Evolutionary conservation across 495 filamentous ascomycete genomes (phyloP).

Genomic region (Tuber calosporum): DNA sequence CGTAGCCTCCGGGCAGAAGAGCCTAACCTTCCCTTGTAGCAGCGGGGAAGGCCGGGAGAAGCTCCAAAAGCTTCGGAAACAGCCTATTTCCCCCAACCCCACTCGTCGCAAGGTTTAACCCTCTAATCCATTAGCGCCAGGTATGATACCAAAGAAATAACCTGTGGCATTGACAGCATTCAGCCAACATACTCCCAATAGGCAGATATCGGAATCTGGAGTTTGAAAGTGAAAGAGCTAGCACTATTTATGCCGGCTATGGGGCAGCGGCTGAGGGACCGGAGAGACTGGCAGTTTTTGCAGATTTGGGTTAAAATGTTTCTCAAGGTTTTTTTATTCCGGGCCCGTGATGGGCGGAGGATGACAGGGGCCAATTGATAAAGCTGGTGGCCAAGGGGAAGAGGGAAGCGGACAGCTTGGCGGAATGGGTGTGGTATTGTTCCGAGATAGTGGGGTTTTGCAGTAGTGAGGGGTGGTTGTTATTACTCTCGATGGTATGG

Average conservation of each 20-base stretch:
- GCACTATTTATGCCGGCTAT: slow-evolving; percentile 66
- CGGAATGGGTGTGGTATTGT: slow-evolving; percentile 74
- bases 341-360: slow-evolving; percentile 48
- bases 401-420: slow-evolving; percentile 61
- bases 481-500: background rate
- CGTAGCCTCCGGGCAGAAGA: background rate
- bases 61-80: slow-evolving; percentile 86
- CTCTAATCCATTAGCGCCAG: slow-evolving; percentile 12
- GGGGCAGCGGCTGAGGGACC: slow-evolving; percentile 56
- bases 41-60: slow-evolving; percentile 89
- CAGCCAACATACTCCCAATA: slow-evolving; percentile 32
- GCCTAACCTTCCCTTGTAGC: slow-evolving; percentile 40
- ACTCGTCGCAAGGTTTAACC: slow-evolving; percentile 46
- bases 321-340: slow-evolving; percentile 64
- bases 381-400: slow-evolving; percentile 61
- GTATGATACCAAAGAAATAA: slow-evolving; percentile 3
- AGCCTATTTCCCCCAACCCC: slow-evolving; percentile 91
- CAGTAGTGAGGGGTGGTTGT: slow-evolving; percentile 49
- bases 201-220: slow-evolving; percentile 79
- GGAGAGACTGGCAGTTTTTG: slow-evolving; percentile 80
- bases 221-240: slow-evolving; percentile 50
- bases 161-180: background rate
- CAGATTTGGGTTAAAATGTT: slow-evolving; percentile 97
- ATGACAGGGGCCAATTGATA: slow-evolving; percentile 30
- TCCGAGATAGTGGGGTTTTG: slow-evolving; percentile 82